Evolutionary conservation across 192 early-diverging fungal genomes (phyloP), one percentile per base, ranked within the genome.

Genomic region (Coemansia sp.): DNA sequence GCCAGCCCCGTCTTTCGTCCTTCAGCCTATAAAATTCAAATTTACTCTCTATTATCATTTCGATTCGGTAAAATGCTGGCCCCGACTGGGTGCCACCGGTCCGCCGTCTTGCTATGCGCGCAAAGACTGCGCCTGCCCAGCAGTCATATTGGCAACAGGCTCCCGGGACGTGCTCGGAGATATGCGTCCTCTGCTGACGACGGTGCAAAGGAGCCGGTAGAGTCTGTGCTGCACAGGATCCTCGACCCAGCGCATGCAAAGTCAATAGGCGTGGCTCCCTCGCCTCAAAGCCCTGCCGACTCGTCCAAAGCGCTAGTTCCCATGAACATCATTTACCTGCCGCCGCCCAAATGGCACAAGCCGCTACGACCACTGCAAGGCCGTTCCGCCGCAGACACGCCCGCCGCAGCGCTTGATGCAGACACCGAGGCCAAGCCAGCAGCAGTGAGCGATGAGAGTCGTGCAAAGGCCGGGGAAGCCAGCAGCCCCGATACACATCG

Each of bases 301-400:
- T 32, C 59, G 20, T 38, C 14, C 1, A 60, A 19, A 19, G 78
- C 78, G 0, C 63, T 81, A 35, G 78, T 81, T 40, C 78, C 78
- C 14, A 66, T 81, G 27, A 81, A 62, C 36, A 42, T 81, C 20
- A 81, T 81, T 0, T 81, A 81, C 31, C 19, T 81, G 59, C 73
- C 73, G 31, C 78, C 78, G 29, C 78, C 78, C 3, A 22, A 60
- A 22, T 81, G 78, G 78, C 78, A 81, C 67, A 35, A 54, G 62
- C 78, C 78, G 45, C 42, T 75, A 20, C 29, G 40, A 29, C 64
- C 57, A 6, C 38, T 58, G 15, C 29, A 24, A 6, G 51, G 51
- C 6, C 8, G 14, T 5, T 15, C 27, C 25, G n/a, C 42, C n/a
- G 20, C 51, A 36, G 38, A 29, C 2, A 41, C 15, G 4, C 29